Conservation (phyloP, 768 basidiomycete genomes). For the Grammothele lineata region DNA sequence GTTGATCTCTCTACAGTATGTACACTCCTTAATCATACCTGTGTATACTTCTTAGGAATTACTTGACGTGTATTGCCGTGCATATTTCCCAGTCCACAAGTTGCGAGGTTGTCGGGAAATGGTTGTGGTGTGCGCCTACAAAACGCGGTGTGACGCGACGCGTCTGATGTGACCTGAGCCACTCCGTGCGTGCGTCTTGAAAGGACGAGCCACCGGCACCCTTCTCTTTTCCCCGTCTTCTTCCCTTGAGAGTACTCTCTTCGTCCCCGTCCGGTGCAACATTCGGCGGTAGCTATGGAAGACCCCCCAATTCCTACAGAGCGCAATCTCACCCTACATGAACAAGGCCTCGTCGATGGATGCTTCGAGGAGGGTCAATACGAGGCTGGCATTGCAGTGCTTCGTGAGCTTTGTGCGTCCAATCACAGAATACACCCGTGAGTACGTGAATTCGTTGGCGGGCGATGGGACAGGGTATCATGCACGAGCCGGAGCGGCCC, state of each 20-base stretch:
- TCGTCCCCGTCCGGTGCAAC: background rate
- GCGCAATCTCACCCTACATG: constrained; percentile 43
- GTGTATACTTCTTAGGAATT: background rate
- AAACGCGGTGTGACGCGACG: constrained; percentile 11
- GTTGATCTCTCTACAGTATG: too few relatives aligned
- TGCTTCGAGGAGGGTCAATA: constrained; percentile 78
- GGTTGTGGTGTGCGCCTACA: background rate
- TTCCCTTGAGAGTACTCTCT: background rate
- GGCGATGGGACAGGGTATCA: too few relatives aligned
- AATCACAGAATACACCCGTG: constrained; percentile 56
- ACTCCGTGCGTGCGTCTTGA: background rate
- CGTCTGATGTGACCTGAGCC: constrained; percentile 6
- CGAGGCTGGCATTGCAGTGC: constrained; percentile 56
- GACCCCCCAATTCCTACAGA: constrained; percentile 22
- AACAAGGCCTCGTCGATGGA: constrained; percentile 59
- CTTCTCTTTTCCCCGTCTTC: background rate
- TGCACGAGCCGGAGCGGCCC: too few relatives aligned
- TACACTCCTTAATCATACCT: background rate
- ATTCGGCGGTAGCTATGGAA: background rate
- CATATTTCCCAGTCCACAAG: too few relatives aligned
- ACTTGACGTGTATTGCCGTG: background rate
- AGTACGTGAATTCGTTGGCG: constrained; percentile 29
- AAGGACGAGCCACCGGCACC: background rate
- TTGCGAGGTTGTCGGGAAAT: background rate
- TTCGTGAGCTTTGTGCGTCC: constrained; percentile 60